These are phyloP conservation scores for Cajanus cajan DNA, from an alignment of 306 rosid species.

Conservation along the genomic window DNA sequence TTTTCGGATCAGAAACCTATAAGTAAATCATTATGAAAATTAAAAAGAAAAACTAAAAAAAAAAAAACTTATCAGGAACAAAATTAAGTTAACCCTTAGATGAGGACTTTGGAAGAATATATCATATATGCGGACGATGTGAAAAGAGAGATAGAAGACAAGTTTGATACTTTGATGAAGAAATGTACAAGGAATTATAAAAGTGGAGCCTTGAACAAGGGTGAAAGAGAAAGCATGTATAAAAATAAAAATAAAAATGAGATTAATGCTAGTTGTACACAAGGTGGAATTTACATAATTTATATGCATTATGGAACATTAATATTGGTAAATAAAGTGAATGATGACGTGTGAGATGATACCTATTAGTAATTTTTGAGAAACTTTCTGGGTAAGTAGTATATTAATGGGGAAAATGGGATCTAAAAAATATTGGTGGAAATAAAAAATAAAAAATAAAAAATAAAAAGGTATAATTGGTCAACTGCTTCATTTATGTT, in stretches of 20 bases:
- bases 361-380: neutral
- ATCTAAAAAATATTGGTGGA: neutral
- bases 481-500: conserved; percentile 26
- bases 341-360: neutral
- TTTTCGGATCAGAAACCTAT: conserved; percentile 36
- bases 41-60: neutral
- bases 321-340: neutral
- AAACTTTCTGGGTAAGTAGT: neutral
- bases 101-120: conserved; percentile 5
- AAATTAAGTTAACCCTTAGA: conserved; percentile 20
- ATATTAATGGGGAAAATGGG: neutral
- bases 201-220: conserved; percentile 18
- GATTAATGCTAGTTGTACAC: conserved; percentile 2
- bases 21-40: neutral
- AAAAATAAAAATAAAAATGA: neutral
- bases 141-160: conserved; percentile 19
- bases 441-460: neutral
- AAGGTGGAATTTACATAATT: conserved; percentile 7
- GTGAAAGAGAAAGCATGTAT: conserved; percentile 8
- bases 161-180: conserved; percentile 24
- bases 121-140: conserved; percentile 16
- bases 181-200: conserved; percentile 16
- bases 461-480: conserved; percentile 10
- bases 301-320: neutral
- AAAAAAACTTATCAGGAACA: neutral